These are phyloP conservation scores for Lactarius indigo DNA, from an alignment of 768 basidiomycete species.

Conservation along the genomic window DNA sequence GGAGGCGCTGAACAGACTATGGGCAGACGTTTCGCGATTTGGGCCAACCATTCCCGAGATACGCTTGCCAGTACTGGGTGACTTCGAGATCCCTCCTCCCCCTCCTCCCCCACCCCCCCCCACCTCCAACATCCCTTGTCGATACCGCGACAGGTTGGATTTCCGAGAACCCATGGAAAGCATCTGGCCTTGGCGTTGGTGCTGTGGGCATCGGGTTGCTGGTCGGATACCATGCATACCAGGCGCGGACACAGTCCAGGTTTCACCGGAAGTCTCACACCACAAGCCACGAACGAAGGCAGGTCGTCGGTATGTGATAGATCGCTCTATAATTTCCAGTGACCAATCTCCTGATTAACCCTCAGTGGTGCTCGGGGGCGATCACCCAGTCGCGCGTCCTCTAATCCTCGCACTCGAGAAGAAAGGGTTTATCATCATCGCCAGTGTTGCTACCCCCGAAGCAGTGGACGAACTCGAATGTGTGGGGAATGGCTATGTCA, in stretches of 20 bases:
- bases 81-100: constrained; percentile 70
- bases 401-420: constrained; percentile 71
- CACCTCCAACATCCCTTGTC: constrained; percentile 43
- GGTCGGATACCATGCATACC: constrained; percentile 47
- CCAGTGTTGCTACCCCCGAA: constrained; percentile 68
- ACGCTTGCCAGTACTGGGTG: constrained; percentile 60
- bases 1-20: constrained; percentile 64
- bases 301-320: constrained; percentile 42
- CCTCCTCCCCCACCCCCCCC: constrained; percentile 47
- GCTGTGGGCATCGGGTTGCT: constrained; percentile 60
- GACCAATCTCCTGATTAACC: constrained; percentile 10
- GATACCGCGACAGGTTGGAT: constrained; percentile 51
- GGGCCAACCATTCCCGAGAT: constrained; percentile 53
- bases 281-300: constrained; percentile 37
- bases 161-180: constrained; percentile 57
- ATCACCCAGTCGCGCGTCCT: constrained; percentile 66
- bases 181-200: constrained; percentile 51
- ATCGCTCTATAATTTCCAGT: constrained; percentile 9
- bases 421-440: constrained; percentile 79
- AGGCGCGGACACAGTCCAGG: constrained; percentile 27
- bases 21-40: constrained; percentile 78
- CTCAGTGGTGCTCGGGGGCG: constrained; percentile 78
- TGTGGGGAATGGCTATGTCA: constrained; percentile 68
- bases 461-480: constrained; percentile 63
- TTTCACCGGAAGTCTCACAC: constrained; percentile 28